Conservation (phyloP, 2,329 filamentous ascomycete species). For the Pseudodiploospora longispora region DNA sequence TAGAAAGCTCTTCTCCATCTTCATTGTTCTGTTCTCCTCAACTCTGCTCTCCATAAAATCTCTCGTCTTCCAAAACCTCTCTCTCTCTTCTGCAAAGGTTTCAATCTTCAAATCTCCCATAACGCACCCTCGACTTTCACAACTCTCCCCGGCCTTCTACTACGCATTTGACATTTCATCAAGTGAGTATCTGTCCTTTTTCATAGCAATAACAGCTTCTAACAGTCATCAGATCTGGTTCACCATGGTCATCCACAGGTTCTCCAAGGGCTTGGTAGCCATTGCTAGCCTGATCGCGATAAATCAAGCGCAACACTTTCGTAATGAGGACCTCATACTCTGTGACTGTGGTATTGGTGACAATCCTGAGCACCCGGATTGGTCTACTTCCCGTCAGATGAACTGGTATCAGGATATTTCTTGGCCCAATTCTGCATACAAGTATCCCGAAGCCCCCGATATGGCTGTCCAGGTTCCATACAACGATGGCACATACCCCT, state of each 20-base stretch:
- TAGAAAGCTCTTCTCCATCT: too few species aligned
- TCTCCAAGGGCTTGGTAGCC: conserved; percentile 13
- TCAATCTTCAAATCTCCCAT: too few species aligned
- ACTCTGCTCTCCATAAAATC: too few species aligned
- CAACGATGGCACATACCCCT: conserved; percentile 30
- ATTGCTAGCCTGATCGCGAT: conserved; percentile 16
- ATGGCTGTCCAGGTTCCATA: conserved; percentile 32
- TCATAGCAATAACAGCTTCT: too few species aligned
- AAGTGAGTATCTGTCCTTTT: not conserved
- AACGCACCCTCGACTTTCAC: too few species aligned
- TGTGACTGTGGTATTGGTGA: conserved; percentile 35
- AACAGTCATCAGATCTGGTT: not conserved
- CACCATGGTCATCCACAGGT: conserved; percentile 18
- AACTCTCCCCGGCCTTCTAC: not conserved
- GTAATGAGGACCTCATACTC: conserved; percentile 30
- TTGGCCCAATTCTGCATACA: conserved; percentile 26
- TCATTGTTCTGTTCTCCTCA: too few species aligned
- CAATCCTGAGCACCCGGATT: conserved; percentile 29
- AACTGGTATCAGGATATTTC: conserved; percentile 33
- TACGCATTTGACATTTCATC: not conserved
- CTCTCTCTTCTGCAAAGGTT: too few species aligned
- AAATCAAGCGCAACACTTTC: conserved; percentile 17
- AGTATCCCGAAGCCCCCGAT: conserved; percentile 28
- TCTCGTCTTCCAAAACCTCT: too few species aligned
- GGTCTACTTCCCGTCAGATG: conserved; percentile 36